Conservation (phyloP, 2,329 filamentous ascomycete species). For the Chalara sp. region DNA sequence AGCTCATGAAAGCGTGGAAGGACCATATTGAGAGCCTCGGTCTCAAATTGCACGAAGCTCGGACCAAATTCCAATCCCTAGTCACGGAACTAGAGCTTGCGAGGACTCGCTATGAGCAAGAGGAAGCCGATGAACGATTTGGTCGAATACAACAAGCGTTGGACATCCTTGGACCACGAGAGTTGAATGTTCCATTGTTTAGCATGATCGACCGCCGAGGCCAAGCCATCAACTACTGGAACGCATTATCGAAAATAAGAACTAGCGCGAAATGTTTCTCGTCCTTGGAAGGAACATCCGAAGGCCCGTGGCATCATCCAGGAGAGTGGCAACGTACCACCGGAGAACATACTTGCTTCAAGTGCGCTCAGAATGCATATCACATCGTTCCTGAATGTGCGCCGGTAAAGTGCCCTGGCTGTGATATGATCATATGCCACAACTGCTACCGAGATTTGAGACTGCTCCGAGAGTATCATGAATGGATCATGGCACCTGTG, state of each 20-base stretch:
- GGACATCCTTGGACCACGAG: slow-evolving; percentile 15
- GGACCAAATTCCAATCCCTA: slow-evolving; percentile 2
- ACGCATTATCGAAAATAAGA: slow-evolving; percentile 11
- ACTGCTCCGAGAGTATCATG: slow-evolving; percentile 14
- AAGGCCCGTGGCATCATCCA: slow-evolving; percentile 17
- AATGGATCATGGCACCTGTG: slow-evolving; percentile 8
- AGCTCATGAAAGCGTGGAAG: slow-evolving; percentile 8
- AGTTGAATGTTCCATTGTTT: slow-evolving; percentile 13
- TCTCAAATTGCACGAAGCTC: background rate
- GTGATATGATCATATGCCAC: slow-evolving; percentile 15
- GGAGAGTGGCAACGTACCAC: slow-evolving; percentile 15
- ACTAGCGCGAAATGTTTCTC: slow-evolving; percentile 2
- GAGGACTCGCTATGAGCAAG: slow-evolving; percentile 9
- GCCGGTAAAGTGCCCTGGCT: slow-evolving; percentile 16
- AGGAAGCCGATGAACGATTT: slow-evolving; percentile 8
- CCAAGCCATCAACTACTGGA: slow-evolving; percentile 17
- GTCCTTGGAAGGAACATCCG: background rate
- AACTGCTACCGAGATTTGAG: slow-evolving; percentile 14
- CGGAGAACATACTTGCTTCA: slow-evolving; percentile 17
- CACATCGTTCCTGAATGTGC: slow-evolving; percentile 16
- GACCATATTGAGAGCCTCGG: slow-evolving; percentile 4
- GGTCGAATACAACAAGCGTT: slow-evolving; percentile 10
- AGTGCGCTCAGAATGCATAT: slow-evolving; percentile 15
- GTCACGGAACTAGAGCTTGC: slow-evolving; percentile 6
- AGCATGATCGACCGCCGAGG: slow-evolving; percentile 14